Percentiles rank a stretch among this genome's conserved stretches.
These are phyloP conservation scores for Yamadazyma olivae DNA, from an alignment of 805 yeast genomes.

Conservation along the genomic window DNA sequence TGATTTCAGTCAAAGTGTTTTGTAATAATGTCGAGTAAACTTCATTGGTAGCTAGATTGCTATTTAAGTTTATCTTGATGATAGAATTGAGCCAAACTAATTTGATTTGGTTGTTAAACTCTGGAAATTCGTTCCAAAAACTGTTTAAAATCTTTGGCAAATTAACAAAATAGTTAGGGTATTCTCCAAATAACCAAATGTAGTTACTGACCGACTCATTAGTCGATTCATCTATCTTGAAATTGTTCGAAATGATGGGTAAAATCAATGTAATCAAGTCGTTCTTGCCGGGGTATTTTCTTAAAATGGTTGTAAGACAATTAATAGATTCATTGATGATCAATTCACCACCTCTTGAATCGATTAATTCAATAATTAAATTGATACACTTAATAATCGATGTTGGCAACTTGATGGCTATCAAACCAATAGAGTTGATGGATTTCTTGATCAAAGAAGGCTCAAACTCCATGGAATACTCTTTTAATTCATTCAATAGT, in stretches of 20 bases:
- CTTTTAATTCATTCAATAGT: slow-evolving; percentile 67
- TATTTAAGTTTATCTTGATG: slow-evolving; percentile 49
- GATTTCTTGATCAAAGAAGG: slow-evolving; percentile 69
- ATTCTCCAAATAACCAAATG: slow-evolving; percentile 73
- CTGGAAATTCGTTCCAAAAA: slow-evolving; percentile 49
- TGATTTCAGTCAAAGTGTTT: slow-evolving; percentile 56
- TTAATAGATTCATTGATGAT: slow-evolving; percentile 58
- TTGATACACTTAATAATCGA: slow-evolving; percentile 59
- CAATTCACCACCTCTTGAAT: slow-evolving; percentile 60
- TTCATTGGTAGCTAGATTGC: slow-evolving; percentile 4
- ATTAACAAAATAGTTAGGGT: slow-evolving; percentile 56
- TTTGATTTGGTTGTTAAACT: slow-evolving; percentile 61
- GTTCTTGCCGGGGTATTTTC: slow-evolving; percentile 58
- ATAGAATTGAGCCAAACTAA: slow-evolving; percentile 56
- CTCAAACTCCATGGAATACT: slow-evolving; percentile 84
- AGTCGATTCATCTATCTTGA: slow-evolving; percentile 32
- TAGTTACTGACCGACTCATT: slow-evolving; percentile 54
- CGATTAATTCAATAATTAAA: slow-evolving; percentile 55
- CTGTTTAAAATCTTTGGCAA: slow-evolving; percentile 44
- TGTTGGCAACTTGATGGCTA: slow-evolving; percentile 61
- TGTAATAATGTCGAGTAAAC: slow-evolving; percentile 48
- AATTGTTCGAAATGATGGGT: slow-evolving; percentile 49
- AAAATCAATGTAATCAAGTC: slow-evolving; percentile 49
- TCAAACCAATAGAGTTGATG: slow-evolving; percentile 64
- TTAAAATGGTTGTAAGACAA: slow-evolving; percentile 61